phyloP scores from a whole-genome alignment of 257 asterid genomes.

The Plantago ovata region DNA sequence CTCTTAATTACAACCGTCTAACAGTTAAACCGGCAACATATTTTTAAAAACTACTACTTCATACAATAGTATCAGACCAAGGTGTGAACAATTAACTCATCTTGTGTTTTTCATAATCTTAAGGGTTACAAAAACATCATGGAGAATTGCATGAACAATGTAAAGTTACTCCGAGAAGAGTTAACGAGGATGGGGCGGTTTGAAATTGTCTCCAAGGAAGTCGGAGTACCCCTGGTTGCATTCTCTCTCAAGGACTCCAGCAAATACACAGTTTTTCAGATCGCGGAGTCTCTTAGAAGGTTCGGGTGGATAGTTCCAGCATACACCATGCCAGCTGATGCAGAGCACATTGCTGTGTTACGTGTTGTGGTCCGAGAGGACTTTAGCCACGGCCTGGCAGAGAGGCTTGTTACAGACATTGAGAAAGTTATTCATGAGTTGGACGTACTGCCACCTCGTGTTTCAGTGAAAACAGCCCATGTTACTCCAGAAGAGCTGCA shows the following conservation, averaged over 20 bases:
- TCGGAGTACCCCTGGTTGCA: conserved; percentile 69
- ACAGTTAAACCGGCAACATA: too few relatives aligned
- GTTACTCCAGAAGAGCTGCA: conserved; percentile 25
- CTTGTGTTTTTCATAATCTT: background rate
- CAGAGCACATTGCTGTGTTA: conserved; percentile 54
- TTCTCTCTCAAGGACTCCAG: conserved; percentile 61
- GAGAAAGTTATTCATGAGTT: conserved; percentile 50
- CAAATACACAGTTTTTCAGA: conserved; percentile 52
- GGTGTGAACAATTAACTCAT: background rate
- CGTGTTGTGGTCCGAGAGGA: conserved; percentile 70
- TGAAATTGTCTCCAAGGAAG: conserved; percentile 55
- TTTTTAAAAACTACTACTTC: too few relatives aligned
- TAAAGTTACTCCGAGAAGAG: conserved; percentile 48
- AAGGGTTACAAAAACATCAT: conserved; percentile 65
- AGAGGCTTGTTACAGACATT: conserved; percentile 54
- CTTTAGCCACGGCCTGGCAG: conserved; percentile 55
- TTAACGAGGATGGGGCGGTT: conserved; percentile 47
- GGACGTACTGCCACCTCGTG: conserved; percentile 39
- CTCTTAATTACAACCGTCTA: too few relatives aligned
- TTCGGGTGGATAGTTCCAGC: conserved; percentile 88
- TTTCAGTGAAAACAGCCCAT: conserved; percentile 23
- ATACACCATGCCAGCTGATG: conserved; percentile 72
- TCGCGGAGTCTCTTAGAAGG: conserved; percentile 63
- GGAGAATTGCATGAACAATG: conserved; percentile 56
- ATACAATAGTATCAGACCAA: too few relatives aligned